Base-by-base conservation (phyloP, 345 rosid genomes). In the Moricandia moricandioides region DNA sequence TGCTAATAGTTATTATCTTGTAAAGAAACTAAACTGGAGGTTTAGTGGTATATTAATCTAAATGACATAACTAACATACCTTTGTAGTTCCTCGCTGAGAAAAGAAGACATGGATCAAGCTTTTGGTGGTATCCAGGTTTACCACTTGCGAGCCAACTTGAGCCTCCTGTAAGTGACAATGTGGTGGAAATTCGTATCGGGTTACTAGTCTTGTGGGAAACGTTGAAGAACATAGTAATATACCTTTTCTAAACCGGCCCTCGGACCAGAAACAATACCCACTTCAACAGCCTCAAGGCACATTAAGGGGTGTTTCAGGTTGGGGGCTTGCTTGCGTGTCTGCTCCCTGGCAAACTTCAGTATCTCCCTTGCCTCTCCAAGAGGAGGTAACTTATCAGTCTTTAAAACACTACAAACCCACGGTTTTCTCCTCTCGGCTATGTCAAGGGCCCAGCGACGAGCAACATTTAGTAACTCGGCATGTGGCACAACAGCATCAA, bases 31-130 rank as follows among this genome's bases (percentile, higher is more conserved):
- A 47, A 24, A 43, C 6, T 3, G 33, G 35, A 67, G 35, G 14
- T 17, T 60, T 43, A 45, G 68, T 40, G 21, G 65, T 65, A 67
- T 26, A 18, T 17, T 6, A 26, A 55, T 59, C 64, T 35, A 72
- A 78, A 66, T 51, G 1, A 47, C 40, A 66, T 71, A 45, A 59
- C 64, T 18, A 34, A 57, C 75, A 49, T 54, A 94, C 98, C 96
- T 95, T 95, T 33, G 87, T 70, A 45, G 99, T 91, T 79, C 91
- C 92, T 60, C 99, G 90, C 76, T 83, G 90, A 75, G 99, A 78
- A 84, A 92, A 92, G 92, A 95, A 95, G 72, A 92, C 30, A 11
- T 95, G 96, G 79, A 95, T 49, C 90, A 95, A 84, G 87, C 92
- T 75, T 87, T 92, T 95, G 87, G 89, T 75, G 47, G 92, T 89